Evolutionary conservation across 345 rosid species (phyloP).

Genomic region (Gynandropsis gynandra): DNA sequence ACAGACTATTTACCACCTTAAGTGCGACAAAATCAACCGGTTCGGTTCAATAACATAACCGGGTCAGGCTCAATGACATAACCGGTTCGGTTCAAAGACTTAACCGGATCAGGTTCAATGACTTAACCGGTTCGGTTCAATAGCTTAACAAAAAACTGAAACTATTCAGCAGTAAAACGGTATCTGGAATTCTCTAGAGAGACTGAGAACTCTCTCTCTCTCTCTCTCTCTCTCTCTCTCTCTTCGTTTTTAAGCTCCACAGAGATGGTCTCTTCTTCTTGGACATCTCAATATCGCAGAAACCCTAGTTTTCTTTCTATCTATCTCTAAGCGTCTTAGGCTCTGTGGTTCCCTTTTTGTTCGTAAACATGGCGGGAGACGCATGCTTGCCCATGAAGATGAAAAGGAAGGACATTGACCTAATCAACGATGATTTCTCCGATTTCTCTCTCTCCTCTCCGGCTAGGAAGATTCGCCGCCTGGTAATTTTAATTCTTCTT

Average conservation of each 20-base stretch:
- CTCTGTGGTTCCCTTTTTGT: background rate
- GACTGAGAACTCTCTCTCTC: constrained; percentile 2
- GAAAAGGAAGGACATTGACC: constrained; percentile 56
- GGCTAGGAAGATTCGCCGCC: constrained; percentile 67
- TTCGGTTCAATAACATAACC: too few species aligned
- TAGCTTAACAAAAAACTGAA: background rate
- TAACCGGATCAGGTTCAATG: too few species aligned
- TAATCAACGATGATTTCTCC: constrained; percentile 63
- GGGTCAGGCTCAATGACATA: too few species aligned
- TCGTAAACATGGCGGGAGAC: constrained; percentile 13
- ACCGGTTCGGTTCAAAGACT: too few species aligned
- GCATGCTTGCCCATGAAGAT: constrained; percentile 22
- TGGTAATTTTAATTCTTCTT: constrained; percentile 38
- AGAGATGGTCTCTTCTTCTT: background rate
- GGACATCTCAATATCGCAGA: background rate
- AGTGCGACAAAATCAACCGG: too few species aligned
- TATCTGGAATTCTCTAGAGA: constrained; percentile 25
- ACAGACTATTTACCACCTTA: too few species aligned
- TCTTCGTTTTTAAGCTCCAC: constrained; percentile 1
- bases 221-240: constrained; percentile 1
- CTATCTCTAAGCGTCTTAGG: background rate
- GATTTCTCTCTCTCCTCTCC: constrained; percentile 80
- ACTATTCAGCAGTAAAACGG: background rate
- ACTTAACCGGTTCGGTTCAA: too few species aligned
- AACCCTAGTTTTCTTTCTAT: background rate